A percentile compares a stretch with the other conserved stretches of the same genome.
Conservation (phyloP, 2,329 filamentous ascomycete genomes). For the Aspergillus sp. region DNA sequence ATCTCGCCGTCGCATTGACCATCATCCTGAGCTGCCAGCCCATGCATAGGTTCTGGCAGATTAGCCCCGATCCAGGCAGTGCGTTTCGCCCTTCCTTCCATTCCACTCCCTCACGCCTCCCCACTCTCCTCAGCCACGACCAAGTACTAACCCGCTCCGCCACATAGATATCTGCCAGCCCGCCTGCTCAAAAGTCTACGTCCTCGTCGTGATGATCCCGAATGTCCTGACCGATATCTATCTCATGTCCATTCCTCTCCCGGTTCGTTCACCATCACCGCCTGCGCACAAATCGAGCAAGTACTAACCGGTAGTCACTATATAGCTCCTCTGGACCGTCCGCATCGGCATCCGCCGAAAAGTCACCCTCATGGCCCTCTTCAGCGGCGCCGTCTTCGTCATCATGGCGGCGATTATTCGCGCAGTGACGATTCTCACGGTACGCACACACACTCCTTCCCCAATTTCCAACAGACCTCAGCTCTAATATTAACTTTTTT, state of each 20-base stretch:
- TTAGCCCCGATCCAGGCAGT: conserved; percentile 62
- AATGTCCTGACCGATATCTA: conserved; percentile 63
- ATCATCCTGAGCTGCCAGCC: conserved; percentile 59
- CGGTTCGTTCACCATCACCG: conserved; percentile 40
- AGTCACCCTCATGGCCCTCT: conserved; percentile 55
- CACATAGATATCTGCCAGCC: conserved; percentile 51
- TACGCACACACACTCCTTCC: conserved; percentile 19
- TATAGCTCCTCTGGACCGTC: conserved; percentile 57
- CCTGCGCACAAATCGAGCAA: too few species aligned
- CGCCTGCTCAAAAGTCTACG: conserved; percentile 51
- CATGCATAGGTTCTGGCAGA: conserved; percentile 62
- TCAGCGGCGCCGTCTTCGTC: conserved; percentile 59
- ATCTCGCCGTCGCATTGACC: conserved; percentile 51
- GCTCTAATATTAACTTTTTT: background rate
- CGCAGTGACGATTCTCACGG: conserved; percentile 52
- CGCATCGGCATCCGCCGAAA: conserved; percentile 55
- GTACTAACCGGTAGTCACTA: conserved; percentile 17
- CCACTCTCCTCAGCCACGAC: background rate
- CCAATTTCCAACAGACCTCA: too few species aligned
- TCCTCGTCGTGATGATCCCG: conserved; percentile 53
- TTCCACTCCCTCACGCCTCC: too few species aligned
- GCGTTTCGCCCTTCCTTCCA: conserved; percentile 29
- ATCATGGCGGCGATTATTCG: conserved; percentile 58
- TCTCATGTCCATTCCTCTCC: conserved; percentile 61
- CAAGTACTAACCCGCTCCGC: background rate